Evolutionary conservation across 257 asterid species (phyloP), one percentile per base, ranked within the genome.

Genomic region (Vinca minor): DNA sequence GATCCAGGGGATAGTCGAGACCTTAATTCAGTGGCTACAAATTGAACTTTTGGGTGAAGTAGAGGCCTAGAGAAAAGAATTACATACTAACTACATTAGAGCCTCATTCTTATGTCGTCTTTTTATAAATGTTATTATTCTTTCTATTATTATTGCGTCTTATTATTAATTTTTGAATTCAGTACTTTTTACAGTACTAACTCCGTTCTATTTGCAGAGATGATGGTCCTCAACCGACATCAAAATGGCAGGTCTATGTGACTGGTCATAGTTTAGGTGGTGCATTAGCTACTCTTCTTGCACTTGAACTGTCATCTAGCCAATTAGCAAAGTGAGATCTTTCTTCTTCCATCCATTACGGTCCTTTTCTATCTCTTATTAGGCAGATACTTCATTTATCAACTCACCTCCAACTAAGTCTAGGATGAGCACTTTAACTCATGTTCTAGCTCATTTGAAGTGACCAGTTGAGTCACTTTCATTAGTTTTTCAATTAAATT

Each of bases 261-360:
- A 89, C 98, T 20, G 98, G 97, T 55, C 98, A 93, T 76, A 93
- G 98, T 78, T 80, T 93, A 67, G 97, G 98, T 8, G 98, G 98
- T 67, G 98, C 98, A n/a, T 74, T 93, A 66, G 94, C 97, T 73
- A 93, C 98, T 53, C 95, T 93, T 69, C 79, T 89, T 70, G 95
- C 98, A 70, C 90, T 93, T 28, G 96, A 93, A 62, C 73, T 93
- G 70, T 78, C 95, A 21, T 81, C 98, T 68, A 87, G 95, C 77
- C 95, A 89, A 79, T 60, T 93, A 69, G 83, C 97, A 45, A 85
- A 81, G 98, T 92, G 55, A 82, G 95, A 62, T n/a, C n/a, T n/a
- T 71, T 71, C 65, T 77, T 68, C 55, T 70, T 57, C 28, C 44
- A 21, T 39, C 32, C 26, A 59, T 48, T 56, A 44, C 35, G 67